Evolutionary conservation across 1,284 basidiomycete genomes (phyloP), one percentile per base, ranked within the genome.

Genomic region (Boletus mariae): DNA sequence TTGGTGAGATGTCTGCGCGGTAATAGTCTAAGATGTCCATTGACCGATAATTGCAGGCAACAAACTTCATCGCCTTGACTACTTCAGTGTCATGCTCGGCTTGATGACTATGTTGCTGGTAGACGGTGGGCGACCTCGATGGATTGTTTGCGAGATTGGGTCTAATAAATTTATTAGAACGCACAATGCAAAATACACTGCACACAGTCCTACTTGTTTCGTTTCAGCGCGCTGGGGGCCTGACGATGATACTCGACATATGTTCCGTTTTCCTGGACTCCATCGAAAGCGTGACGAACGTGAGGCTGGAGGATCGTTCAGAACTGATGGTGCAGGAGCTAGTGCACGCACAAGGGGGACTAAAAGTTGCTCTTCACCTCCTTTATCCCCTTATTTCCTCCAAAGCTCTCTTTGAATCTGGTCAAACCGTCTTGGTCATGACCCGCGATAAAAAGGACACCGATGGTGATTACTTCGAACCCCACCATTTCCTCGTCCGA

Each of bases 401-500:
- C 31, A 90, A 89, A 61, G 82, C 90, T 12, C 75, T 97, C 25
- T 79, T 94, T 53, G 94, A 98, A 56, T 91, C 92, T 11, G 78
- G 84, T 1, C 94, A 98, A 68, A 96, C 94, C 0, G 68, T 78
- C 3, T 73, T 90, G 20, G 78, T 92, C 20, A 71, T 81, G 50
- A 86, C 84, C n/a, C 80, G 83, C 9, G 90, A 91, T 70, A 91
- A 89, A 71, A 82, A 83, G 62, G 85, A 89, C 31, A 84, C 81
- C 0, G 87, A 92, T 57, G 70, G 76, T 5, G 84, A 84, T 44
- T 90, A 86, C 67, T 97, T 96, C 60, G 87, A 94, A 62, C 82
- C 92, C 0, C 84, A 88, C 66, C 87, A 90, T 63, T 90, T 97
- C 70, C 78, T 99, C 47, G 85, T 98, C 55, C 83, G 80, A 57